Percentiles rank a stretch among this genome's conserved stretches.
These are phyloP conservation scores for Scleromitrula shiraiana DNA, from an alignment of 2,329 filamentous ascomycete genomes.

Conservation along the genomic window DNA sequence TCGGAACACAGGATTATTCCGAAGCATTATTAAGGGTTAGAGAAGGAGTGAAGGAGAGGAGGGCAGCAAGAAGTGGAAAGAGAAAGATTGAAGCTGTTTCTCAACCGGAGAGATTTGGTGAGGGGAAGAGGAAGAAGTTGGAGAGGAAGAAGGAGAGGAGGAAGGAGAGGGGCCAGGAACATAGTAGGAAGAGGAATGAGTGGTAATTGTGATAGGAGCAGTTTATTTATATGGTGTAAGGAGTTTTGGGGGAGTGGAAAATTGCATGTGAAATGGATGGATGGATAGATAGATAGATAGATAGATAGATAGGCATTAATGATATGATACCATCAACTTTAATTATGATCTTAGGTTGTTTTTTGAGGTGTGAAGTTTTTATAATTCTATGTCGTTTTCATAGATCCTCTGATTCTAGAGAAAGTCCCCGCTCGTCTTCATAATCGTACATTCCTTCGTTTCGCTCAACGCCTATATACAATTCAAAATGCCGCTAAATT, in stretches of 20 bases:
- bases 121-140: constrained; percentile 73
- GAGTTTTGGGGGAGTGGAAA: neutral
- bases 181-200: constrained; percentile 38
- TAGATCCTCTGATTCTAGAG: no score
- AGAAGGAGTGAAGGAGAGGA: constrained; percentile 60
- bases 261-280: no score
- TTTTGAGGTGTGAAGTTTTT: neutral
- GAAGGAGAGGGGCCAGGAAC: constrained; percentile 69
- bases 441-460: neutral
- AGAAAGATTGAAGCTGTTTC: constrained; percentile 81
- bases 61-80: constrained; percentile 72
- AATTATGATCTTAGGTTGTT: no score
- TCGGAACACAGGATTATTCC: constrained; percentile 77
- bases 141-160: constrained; percentile 77
- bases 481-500: no score
- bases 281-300: no score
- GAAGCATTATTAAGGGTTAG: constrained; percentile 64
- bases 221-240: no score
- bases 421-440: neutral
- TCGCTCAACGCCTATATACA: no score
- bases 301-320: no score
- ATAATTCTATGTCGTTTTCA: no score
- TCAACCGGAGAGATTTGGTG: constrained; percentile 69
- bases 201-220: constrained; percentile 16
- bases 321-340: no score